phyloP scores from a whole-genome alignment of 1,139 yeast species.

The Suhomyces maxii region DNA sequence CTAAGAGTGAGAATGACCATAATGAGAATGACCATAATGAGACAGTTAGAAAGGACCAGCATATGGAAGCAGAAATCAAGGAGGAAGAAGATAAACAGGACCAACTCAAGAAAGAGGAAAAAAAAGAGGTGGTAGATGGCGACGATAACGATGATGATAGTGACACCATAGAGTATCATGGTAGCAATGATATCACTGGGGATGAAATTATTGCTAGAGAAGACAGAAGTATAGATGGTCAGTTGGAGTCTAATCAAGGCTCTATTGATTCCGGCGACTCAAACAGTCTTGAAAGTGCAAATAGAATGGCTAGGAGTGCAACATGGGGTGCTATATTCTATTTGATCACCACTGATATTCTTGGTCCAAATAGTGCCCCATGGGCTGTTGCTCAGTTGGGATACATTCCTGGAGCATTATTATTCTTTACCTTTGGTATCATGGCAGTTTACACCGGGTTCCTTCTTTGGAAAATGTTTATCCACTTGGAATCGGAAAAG shows the following conservation, averaged over 20 bases:
- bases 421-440: slow-evolving; percentile 1
- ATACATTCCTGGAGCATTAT: slow-evolving; percentile 1
- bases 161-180: too few species aligned
- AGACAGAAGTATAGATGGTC: not conserved
- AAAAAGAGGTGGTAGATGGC: not conserved
- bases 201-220: not conserved
- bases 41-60: too few species aligned
- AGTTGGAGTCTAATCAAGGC: not conserved
- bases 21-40: too few species aligned
- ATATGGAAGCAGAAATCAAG: not conserved
- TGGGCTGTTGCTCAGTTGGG: slow-evolving; percentile 2
- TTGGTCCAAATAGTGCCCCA: slow-evolving; percentile 3
- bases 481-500: slow-evolving; percentile 1
- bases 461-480: slow-evolving; percentile 1
- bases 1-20: too few species aligned
- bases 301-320: slow-evolving; percentile 1
- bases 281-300: not conserved
- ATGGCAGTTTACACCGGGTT: slow-evolving; percentile 2
- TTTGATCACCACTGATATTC: slow-evolving; percentile 4
- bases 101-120: not conserved
- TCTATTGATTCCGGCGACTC: not conserved
- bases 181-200: too few species aligned
- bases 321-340: slow-evolving; percentile 4
- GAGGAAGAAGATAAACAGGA: not conserved
- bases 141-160: too few species aligned